These are phyloP conservation scores for Russula brevipes DNA, from an alignment of 768 basidiomycete species.

Conservation along the genomic window DNA sequence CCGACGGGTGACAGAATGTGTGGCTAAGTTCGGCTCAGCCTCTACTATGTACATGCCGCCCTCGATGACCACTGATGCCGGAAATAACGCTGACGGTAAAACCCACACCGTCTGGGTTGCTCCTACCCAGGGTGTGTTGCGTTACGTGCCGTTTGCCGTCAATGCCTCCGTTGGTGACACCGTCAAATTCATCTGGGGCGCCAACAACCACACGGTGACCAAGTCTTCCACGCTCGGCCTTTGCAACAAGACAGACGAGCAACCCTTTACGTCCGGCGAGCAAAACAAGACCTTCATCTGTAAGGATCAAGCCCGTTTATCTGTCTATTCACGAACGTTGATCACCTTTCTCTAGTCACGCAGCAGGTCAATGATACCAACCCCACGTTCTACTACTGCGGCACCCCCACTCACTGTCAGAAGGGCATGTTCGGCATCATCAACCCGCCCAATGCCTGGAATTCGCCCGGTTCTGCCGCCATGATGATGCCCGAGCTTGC, in stretches of 20 bases:
- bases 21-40: slow-evolving; percentile 50
- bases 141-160: slow-evolving; percentile 68
- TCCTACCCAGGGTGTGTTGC: slow-evolving; percentile 68
- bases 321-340: slow-evolving; percentile 25
- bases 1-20: slow-evolving; percentile 46
- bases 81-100: slow-evolving; percentile 44
- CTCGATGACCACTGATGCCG: slow-evolving; percentile 25
- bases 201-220: slow-evolving; percentile 78
- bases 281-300: slow-evolving; percentile 62
- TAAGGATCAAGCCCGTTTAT: slow-evolving; percentile 25
- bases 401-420: slow-evolving; percentile 61
- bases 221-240: slow-evolving; percentile 60
- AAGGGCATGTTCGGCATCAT: slow-evolving; percentile 87
- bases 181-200: slow-evolving; percentile 71
- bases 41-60: slow-evolving; percentile 31
- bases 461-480: slow-evolving; percentile 43
- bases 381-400: slow-evolving; percentile 73
- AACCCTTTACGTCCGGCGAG: slow-evolving; percentile 58
- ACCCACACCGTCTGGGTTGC: slow-evolving; percentile 78
- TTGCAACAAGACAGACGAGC: slow-evolving; percentile 66
- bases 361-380: slow-evolving; percentile 69
- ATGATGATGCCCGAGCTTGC: slow-evolving; percentile 46
- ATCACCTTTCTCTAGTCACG: slow-evolving; percentile 37
- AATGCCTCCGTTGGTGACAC: slow-evolving; percentile 77
- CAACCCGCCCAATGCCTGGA: slow-evolving; percentile 52